phyloP scores from a whole-genome alignment of 352 stramenopile species.

The Phytophthora uliginosa region DNA sequence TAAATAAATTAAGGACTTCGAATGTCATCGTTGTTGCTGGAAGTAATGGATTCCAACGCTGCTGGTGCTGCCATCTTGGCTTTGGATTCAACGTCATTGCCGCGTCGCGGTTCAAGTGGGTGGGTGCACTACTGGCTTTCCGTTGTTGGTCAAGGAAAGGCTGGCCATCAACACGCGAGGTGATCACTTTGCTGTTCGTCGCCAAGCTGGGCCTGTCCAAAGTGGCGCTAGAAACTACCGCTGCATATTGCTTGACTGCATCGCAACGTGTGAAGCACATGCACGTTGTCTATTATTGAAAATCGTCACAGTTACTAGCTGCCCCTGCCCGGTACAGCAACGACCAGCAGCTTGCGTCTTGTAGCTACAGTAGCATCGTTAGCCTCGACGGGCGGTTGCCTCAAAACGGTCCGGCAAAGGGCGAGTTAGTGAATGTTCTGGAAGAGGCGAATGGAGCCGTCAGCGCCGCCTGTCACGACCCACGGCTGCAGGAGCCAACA shows the following conservation, averaged over 20 bases:
- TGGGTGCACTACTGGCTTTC: constrained; percentile 1
- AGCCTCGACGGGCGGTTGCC: constrained; percentile 13
- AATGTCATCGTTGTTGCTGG: constrained; percentile 13
- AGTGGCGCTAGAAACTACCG: constrained; percentile 8
- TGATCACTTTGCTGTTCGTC: neutral
- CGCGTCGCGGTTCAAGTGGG: neutral
- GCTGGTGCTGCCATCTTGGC: neutral
- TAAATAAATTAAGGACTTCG: constrained; percentile 59
- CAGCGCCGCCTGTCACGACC: constrained; percentile 95
- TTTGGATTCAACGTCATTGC: neutral
- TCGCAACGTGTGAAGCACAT: constrained; percentile 5
- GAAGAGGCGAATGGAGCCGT: constrained; percentile 97
- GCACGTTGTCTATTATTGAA: constrained; percentile 45
- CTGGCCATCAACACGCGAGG: neutral
- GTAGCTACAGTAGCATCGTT: neutral
- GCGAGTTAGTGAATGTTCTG: constrained; percentile 95
- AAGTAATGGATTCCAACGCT: neutral
- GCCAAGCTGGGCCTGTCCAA: neutral
- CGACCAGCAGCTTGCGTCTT: neutral
- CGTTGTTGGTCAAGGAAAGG: neutral
- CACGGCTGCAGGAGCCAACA: constrained; percentile 69
- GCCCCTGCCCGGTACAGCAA: neutral
- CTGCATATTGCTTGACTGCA: neutral
- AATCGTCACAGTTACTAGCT: constrained; percentile 13
- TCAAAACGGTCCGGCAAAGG: constrained; percentile 12